These are phyloP conservation scores for Adenanthera pavonina DNA, from an alignment of 306 rosid genomes.

Conservation along the genomic window DNA sequence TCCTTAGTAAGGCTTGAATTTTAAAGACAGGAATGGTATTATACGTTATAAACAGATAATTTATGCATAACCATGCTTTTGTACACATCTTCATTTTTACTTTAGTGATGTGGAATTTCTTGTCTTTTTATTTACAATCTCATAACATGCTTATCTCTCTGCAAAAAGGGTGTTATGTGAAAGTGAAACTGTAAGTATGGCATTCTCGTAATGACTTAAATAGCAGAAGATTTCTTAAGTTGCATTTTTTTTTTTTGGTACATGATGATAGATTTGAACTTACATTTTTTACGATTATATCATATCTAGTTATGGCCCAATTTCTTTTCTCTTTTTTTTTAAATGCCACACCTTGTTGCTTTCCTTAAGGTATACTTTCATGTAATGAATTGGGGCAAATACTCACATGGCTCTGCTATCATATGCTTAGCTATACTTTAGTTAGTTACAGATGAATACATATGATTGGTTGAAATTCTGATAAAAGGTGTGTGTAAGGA, in stretches of 20 bases:
- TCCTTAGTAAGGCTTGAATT: conserved; percentile 1
- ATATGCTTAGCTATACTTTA: not conserved
- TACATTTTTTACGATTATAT: too few relatives aligned
- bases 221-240: not conserved
- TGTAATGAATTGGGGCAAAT: not conserved
- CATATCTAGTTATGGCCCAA: not conserved
- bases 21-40: not conserved
- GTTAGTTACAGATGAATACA: conserved; percentile 1
- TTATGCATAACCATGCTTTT: not conserved
- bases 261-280: too few relatives aligned
- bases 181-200: not conserved
- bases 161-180: not conserved
- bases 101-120: conserved; percentile 24
- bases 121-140: too few relatives aligned
- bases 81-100: not conserved
- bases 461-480: not conserved
- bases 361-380: not conserved
- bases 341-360: not conserved
- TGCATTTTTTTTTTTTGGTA: not conserved
- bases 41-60: not conserved
- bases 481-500: not conserved
- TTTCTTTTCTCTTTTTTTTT: not conserved
- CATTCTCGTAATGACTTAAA: not conserved
- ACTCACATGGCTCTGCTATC: not conserved
- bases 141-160: not conserved